These are phyloP conservation scores for Coemansia sp. DNA, from an alignment of 192 early-diverging fungal species.

Conservation along the genomic window DNA sequence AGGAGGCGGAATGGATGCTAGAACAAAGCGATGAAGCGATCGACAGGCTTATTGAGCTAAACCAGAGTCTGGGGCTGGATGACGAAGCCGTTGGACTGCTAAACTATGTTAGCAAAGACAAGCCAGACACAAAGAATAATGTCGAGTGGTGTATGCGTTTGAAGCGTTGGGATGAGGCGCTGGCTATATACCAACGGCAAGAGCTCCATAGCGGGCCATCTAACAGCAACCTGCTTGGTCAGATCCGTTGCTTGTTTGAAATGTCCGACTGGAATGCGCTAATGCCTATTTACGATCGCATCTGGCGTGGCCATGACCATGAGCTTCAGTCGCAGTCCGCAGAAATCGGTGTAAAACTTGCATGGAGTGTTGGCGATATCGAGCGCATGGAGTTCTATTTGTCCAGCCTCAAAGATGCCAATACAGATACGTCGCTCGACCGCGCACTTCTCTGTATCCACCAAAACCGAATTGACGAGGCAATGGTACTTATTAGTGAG, in stretches of 20 bases:
- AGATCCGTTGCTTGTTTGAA: conserved; percentile 88
- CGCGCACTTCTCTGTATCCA: conserved; percentile 82
- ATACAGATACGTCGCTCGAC: conserved; percentile 76
- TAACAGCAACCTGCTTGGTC: conserved; percentile 64
- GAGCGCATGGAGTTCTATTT: conserved; percentile 91
- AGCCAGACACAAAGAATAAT: conserved; percentile 74
- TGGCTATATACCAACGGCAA: conserved; percentile 75
- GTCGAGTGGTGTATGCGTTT: conserved; percentile 92
- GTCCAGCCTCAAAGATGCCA: conserved; percentile 64
- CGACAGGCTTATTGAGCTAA: conserved; percentile 86
- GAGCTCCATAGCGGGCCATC: conserved; percentile 44
- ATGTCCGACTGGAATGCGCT: conserved; percentile 91
- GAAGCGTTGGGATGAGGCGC: conserved; percentile 87
- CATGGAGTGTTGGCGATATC: conserved; percentile 89
- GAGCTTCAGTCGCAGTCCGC: conserved; percentile 75
- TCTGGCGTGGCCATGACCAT: conserved; percentile 61
- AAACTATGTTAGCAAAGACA: conserved; percentile 74
- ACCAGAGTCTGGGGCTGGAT: conserved; percentile 87
- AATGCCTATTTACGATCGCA: conserved; percentile 69
- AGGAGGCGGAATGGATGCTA: conserved; percentile 84
- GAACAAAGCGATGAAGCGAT: conserved; percentile 77
- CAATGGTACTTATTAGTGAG: conserved; percentile 71
- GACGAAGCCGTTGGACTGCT: conserved; percentile 94
- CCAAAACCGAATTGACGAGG: conserved; percentile 72
- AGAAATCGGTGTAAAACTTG: conserved; percentile 79